These are phyloP conservation scores for Mycena citricolor DNA, from an alignment of 1,284 basidiomycete species.

Conservation along the genomic window DNA sequence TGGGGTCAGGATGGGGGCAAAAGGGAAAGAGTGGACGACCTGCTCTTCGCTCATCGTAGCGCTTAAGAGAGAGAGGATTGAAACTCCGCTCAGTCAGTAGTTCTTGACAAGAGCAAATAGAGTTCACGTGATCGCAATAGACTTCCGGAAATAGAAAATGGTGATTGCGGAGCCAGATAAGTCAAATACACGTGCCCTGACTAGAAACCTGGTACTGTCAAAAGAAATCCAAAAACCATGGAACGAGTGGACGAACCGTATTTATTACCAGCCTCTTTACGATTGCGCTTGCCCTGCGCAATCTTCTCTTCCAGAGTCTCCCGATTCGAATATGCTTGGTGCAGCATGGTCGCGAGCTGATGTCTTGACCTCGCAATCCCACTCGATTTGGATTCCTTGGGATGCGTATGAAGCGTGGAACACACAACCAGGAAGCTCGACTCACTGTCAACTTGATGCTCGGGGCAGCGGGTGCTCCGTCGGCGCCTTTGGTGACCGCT, in stretches of 20 bases:
- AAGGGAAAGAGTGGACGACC: too few species aligned
- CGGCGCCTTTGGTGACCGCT: constrained; percentile 59
- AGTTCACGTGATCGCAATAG: too few species aligned
- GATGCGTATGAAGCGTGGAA: constrained; percentile 1
- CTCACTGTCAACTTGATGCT: constrained; percentile 73
- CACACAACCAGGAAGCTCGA: constrained; percentile 10
- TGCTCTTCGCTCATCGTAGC: too few species aligned
- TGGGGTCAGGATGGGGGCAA: too few species aligned
- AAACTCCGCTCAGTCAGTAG: too few species aligned
- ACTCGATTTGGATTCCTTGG: constrained; percentile 65
- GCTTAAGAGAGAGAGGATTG: too few species aligned
- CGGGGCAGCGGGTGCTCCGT: constrained; percentile 54
- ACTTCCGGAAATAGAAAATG: too few species aligned
- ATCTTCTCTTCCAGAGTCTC: constrained; percentile 78
- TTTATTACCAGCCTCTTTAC: constrained; percentile 85
- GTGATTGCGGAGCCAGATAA: too few species aligned
- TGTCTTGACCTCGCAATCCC: constrained; percentile 69
- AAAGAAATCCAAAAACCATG: too few species aligned
- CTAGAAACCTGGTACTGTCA: too few species aligned
- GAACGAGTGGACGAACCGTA: constrained; percentile 77
- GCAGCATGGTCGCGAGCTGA: constrained; percentile 73
- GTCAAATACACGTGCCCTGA: too few species aligned
- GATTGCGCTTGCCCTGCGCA: constrained; percentile 73
- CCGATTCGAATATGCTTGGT: constrained; percentile 76
- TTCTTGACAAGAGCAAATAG: too few species aligned